A percentile compares a stretch with the other conserved stretches of the same genome.
Conservation (phyloP, 495 filamentous ascomycete genomes). For the Hypoxylon fuscum region DNA sequence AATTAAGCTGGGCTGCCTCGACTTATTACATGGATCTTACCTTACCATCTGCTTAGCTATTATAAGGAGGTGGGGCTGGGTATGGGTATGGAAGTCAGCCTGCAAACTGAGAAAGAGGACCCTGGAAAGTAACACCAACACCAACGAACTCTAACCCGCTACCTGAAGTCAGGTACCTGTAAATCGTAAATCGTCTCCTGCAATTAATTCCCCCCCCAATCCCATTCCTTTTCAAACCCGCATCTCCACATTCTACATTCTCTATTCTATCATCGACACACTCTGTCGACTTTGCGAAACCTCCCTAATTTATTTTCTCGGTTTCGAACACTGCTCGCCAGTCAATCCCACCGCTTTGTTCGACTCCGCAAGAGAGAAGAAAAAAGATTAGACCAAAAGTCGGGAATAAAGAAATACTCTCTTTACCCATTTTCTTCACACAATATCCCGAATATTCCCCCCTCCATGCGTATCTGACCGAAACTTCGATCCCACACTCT, state of each 20-base stretch:
- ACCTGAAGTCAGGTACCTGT: conserved; percentile 23
- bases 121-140: conserved; percentile 37
- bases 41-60: too few relatives aligned
- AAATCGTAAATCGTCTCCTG: conserved; percentile 28
- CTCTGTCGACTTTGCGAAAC: conserved; percentile 26
- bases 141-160: conserved; percentile 23
- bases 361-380: not conserved
- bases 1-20: too few relatives aligned
- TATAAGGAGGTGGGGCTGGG: conserved; percentile 36
- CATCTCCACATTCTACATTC: conserved; percentile 11
- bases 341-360: conserved; percentile 27
- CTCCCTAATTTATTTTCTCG: conserved; percentile 31
- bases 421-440: conserved; percentile 7
- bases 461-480: conserved; percentile 39
- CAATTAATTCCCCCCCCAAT: conserved; percentile 31
- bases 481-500: conserved; percentile 20
- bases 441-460: conserved; percentile 16
- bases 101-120: conserved; percentile 32
- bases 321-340: conserved; percentile 18
- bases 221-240: conserved; percentile 16
- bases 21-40: too few relatives aligned
- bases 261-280: conserved; percentile 27
- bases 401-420: conserved; percentile 17
- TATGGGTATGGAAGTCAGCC: too few relatives aligned
- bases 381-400: conserved; percentile 3